These are phyloP conservation scores for Anastatica hierochuntica DNA, from an alignment of 345 rosid genomes.

Conservation along the genomic window DNA sequence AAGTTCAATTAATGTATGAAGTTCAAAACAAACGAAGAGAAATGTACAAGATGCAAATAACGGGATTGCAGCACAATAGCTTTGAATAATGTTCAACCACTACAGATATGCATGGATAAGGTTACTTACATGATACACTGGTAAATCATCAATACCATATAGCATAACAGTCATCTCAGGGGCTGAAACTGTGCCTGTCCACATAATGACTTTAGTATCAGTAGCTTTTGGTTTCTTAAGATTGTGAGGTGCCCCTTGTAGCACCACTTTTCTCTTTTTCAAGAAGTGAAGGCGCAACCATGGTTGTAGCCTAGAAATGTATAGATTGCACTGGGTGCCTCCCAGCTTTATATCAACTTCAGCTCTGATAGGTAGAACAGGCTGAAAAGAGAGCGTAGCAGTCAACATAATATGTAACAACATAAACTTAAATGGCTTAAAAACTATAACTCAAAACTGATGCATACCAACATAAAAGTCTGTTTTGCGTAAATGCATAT, in stretches of 20 bases:
- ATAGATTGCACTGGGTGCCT: conserved; percentile 71
- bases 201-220: conserved; percentile 55
- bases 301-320: conserved; percentile 65
- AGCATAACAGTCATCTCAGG: conserved; percentile 89
- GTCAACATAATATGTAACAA: too few relatives aligned
- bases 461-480: conserved; percentile 1
- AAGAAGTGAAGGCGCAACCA: conserved; percentile 66
- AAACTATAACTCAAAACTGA: too few relatives aligned
- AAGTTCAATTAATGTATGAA: not conserved
- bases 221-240: conserved; percentile 36
- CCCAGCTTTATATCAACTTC: conserved; percentile 94
- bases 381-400: conserved; percentile 41
- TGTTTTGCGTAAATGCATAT: not conserved
- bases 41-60: not conserved
- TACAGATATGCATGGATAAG: not conserved
- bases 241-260: conserved; percentile 43
- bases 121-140: conserved; percentile 83
- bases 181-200: conserved; percentile 94
- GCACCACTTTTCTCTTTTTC: conserved; percentile 54
- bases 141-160: conserved; percentile 42
- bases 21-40: not conserved
- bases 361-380: conserved; percentile 65
- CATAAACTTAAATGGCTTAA: not conserved
- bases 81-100: not conserved
- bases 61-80: not conserved